Evolutionary conservation across 1,139 yeast genomes (phyloP).

Genomic region (Candida sojae): DNA sequence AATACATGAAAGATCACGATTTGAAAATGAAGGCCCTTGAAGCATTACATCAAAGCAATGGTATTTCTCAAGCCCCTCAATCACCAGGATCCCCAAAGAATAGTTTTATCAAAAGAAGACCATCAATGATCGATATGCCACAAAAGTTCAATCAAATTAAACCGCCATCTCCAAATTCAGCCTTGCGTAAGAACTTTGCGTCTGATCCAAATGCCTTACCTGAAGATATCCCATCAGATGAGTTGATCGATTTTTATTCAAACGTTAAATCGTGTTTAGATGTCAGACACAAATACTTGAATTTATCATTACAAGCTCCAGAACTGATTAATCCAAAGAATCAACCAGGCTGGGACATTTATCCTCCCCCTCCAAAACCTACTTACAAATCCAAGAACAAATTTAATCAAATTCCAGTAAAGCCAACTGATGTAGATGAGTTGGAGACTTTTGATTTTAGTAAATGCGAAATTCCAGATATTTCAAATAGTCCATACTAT

Average conservation of each 20-base stretch:
- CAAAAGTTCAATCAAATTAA: constrained; percentile 19
- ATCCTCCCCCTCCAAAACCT: constrained; percentile 95
- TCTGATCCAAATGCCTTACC: constrained; percentile 55
- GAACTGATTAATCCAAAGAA: constrained; percentile 85
- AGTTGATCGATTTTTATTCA: constrained; percentile 66
- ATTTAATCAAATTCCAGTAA: constrained; percentile 52
- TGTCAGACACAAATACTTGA: constrained; percentile 75
- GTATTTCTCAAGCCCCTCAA: constrained; percentile 6
- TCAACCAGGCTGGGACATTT: constrained; percentile 66
- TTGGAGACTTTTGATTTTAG: constrained; percentile 59
- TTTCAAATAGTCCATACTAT: constrained; percentile 42
- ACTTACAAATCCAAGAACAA: constrained; percentile 72
- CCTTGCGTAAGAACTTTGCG: constrained; percentile 13
- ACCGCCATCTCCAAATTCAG: constrained; percentile 11
- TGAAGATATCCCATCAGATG: constrained; percentile 68
- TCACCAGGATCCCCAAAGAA: constrained; percentile 15
- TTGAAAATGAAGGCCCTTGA: constrained; percentile 68
- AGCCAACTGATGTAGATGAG: constrained; percentile 24
- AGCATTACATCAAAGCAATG: constrained; percentile 38
- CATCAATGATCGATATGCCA: constrained; percentile 54
- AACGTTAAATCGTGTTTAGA: constrained; percentile 74
- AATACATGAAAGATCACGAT: constrained; percentile 65
- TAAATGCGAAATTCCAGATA: constrained; percentile 67
- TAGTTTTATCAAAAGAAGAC: constrained; percentile 46
- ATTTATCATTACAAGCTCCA: constrained; percentile 62